Percentiles rank a stretch among this genome's conserved stretches.
Conservation (phyloP, 805 yeast species). For the Candida nonsorbophila region DNA sequence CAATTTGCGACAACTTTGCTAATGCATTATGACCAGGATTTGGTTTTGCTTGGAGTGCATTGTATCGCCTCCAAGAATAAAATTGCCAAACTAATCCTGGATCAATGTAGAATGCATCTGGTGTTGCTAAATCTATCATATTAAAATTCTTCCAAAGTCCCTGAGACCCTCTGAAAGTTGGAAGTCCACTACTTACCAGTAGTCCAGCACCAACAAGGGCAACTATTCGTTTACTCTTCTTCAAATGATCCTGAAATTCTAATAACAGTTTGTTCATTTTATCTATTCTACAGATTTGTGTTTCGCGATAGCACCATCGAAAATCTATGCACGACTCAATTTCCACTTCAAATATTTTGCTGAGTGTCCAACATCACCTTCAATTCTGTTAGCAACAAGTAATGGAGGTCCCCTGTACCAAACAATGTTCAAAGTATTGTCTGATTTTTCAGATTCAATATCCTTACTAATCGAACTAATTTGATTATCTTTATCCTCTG, state of each 20-base stretch:
- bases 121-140: slow-evolving; percentile 83
- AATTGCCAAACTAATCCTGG: slow-evolving; percentile 92
- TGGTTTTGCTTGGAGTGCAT: slow-evolving; percentile 64
- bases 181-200: slow-evolving; percentile 70
- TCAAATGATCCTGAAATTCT: slow-evolving; percentile 49
- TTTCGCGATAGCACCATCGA: neutral
- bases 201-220: slow-evolving; percentile 82
- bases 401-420: slow-evolving; percentile 71
- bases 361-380: slow-evolving; percentile 57
- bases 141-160: slow-evolving; percentile 77
- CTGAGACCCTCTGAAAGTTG: slow-evolving; percentile 66
- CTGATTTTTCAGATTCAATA: slow-evolving; percentile 12
- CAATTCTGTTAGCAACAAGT: slow-evolving; percentile 16
- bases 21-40: slow-evolving; percentile 70
- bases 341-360: slow-evolving; percentile 62
- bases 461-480: slow-evolving; percentile 15
- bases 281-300: neutral
- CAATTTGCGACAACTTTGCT: slow-evolving; percentile 48
- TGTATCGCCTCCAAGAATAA: slow-evolving; percentile 62
- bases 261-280: slow-evolving; percentile 10
- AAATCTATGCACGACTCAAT: slow-evolving; percentile 5
- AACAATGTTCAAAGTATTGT: slow-evolving; percentile 21
- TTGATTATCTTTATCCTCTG: slow-evolving; percentile 13
- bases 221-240: slow-evolving; percentile 43
- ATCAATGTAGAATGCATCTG: slow-evolving; percentile 79